Base-by-base conservation (phyloP, 805 yeast genomes). In the Candida silvicultrix region DNA sequence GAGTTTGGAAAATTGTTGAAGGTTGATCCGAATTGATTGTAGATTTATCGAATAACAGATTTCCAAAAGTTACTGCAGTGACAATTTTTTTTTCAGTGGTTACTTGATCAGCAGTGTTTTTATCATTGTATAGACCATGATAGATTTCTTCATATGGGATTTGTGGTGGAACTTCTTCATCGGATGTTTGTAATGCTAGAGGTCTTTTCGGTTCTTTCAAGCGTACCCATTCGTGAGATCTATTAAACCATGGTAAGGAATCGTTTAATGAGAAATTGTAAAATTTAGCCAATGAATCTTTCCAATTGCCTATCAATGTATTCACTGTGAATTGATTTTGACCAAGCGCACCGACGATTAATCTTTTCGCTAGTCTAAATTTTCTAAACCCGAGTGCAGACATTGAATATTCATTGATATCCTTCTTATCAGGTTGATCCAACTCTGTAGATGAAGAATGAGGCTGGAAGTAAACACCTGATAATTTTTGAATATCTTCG, bases 221-320 rank as follows among this genome's bases (percentile, higher is more conserved):
- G 40, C 63, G 48, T 15, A 49, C 21, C 60, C 58, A 58, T 4
- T 38, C 16, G 43, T 49, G 47, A 15, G 45, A 43, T 45, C 56
- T 54, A 44, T 58, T 48, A 20, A 54, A 49, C 64, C 64, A 59
- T 1, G 63, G 60, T 3, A 58, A 39, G 2, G 60, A 47, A 6
- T 47, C 47, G 19, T 50, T 54, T 3, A 52, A 49, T 11, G 41
- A 44, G 2, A 35, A 42, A 11, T 47, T 47, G 34, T 45, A 52
- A 19, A 40, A 39, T 39, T 48, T 44, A 25, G 23, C 28, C 8
- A 18, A 16, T 10, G 46, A 20, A 28, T 52, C 40, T 1, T 49
- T 12, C 16, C 46, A 11, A 21, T 54, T 50, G 5, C 46, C 35
- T 39, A 52, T 50, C 19, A 49, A 19, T 16, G 41, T 43, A 8